phyloP scores from a whole-genome alignment of 2,329 filamentous ascomycete species.

The Ascochyta lentis region DNA sequence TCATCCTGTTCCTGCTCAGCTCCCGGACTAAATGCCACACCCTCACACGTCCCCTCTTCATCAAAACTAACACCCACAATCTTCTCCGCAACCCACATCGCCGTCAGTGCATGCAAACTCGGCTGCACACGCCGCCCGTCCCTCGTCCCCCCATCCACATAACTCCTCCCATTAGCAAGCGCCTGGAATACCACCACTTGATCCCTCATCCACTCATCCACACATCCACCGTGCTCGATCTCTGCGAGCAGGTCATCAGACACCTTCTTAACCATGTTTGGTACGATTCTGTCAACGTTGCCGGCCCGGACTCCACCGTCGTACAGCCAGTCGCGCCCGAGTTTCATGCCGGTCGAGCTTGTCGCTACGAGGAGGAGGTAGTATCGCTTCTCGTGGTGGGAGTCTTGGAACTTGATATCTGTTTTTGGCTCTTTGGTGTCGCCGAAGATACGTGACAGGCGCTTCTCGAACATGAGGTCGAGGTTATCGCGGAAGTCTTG shows the following conservation, averaged over 20 bases:
- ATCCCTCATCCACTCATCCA: conserved; percentile 64
- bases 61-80: conserved; percentile 51
- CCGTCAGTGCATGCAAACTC: conserved; percentile 56
- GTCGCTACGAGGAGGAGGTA: conserved; percentile 65
- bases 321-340: conserved; percentile 61
- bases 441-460: conserved; percentile 24
- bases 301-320: conserved; percentile 37
- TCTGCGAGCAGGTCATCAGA: conserved; percentile 55
- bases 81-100: conserved; percentile 52
- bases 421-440: conserved; percentile 15
- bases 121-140: conserved; percentile 34
- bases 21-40: conserved; percentile 36
- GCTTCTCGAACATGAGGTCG: conserved; percentile 31
- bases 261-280: conserved; percentile 53
- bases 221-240: conserved; percentile 55
- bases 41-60: conserved; percentile 45
- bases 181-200: conserved; percentile 67
- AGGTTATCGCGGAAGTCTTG: conserved; percentile 36
- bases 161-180: conserved; percentile 54
- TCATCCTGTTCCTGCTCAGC: background rate
- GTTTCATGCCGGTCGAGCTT: conserved; percentile 54
- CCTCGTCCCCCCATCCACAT: conserved; percentile 40
- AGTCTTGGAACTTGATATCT: conserved; percentile 49
- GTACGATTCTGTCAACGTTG: conserved; percentile 35
- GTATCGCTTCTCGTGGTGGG: conserved; percentile 53